phyloP scores from a whole-genome alignment of 1,284 basidiomycete species.

The Boletus mariae region DNA sequence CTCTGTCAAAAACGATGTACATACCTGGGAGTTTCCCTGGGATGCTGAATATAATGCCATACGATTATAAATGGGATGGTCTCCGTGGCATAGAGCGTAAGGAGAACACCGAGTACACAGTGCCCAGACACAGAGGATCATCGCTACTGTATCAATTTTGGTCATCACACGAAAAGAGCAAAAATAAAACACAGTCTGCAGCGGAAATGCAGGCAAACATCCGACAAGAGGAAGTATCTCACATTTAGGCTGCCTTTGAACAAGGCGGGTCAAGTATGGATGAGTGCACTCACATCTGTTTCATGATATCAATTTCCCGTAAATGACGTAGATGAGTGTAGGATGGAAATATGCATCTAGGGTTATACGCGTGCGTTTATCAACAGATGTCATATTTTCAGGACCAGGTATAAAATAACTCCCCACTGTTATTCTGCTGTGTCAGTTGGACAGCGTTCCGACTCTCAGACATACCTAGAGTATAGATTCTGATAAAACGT shows the following conservation, averaged over 20 bases:
- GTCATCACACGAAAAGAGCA: background rate
- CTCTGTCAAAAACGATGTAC: background rate
- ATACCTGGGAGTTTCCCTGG: background rate
- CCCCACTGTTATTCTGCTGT: background rate
- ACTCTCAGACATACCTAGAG: no score
- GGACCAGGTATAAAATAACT: background rate
- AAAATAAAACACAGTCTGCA: background rate
- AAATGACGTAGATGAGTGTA: no score
- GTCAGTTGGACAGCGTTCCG: no score
- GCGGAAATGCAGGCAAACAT: background rate
- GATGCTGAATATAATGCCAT: background rate
- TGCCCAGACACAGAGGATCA: slow-evolving; percentile 4
- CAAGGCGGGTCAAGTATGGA: no score
- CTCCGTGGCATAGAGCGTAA: background rate
- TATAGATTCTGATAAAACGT: no score
- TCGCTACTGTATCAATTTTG: background rate
- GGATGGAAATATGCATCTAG: no score
- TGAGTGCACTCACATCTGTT: background rate
- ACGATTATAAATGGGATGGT: background rate
- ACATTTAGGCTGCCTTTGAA: background rate
- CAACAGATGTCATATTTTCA: background rate
- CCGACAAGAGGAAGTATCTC: background rate
- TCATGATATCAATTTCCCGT: background rate
- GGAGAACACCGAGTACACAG: background rate
- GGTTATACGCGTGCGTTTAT: no score